Evolutionary conservation across 2,329 filamentous ascomycete species (phyloP).

Genomic region (Calycina herbarum): DNA sequence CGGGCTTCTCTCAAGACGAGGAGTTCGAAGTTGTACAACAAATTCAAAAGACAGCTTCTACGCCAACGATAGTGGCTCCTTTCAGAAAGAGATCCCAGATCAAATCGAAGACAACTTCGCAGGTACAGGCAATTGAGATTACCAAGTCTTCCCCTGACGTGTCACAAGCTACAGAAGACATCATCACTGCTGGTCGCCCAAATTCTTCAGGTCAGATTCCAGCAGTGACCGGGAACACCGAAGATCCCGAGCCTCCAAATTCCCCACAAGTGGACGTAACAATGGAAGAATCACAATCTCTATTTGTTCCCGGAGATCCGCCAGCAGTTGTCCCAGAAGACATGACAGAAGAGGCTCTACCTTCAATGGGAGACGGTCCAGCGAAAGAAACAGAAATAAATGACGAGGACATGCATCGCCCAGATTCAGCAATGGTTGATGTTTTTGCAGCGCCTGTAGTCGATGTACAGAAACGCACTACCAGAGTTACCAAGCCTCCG

Average conservation of each 20-base stretch:
- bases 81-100: neutral
- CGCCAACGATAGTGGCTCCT: neutral
- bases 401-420: neutral
- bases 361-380: neutral
- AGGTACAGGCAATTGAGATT: neutral
- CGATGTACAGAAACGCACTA: neutral
- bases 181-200: neutral
- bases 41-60: neutral
- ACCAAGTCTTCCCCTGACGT: neutral
- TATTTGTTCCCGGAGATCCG: neutral
- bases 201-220: neutral
- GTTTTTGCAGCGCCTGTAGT: neutral
- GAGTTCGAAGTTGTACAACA: slow-evolving; percentile 22
- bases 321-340: neutral
- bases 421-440: neutral
- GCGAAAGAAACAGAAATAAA: neutral
- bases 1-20: slow-evolving; percentile 34
- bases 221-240: neutral
- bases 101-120: neutral
- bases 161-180: neutral
- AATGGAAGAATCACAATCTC: neutral
- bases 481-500: neutral
- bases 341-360: neutral
- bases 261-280: neutral
- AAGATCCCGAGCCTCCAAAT: neutral